Evolutionary conservation across 345 rosid genomes (phyloP), one percentile per base, ranked within the genome.

Genomic region (Balakata baccata): DNA sequence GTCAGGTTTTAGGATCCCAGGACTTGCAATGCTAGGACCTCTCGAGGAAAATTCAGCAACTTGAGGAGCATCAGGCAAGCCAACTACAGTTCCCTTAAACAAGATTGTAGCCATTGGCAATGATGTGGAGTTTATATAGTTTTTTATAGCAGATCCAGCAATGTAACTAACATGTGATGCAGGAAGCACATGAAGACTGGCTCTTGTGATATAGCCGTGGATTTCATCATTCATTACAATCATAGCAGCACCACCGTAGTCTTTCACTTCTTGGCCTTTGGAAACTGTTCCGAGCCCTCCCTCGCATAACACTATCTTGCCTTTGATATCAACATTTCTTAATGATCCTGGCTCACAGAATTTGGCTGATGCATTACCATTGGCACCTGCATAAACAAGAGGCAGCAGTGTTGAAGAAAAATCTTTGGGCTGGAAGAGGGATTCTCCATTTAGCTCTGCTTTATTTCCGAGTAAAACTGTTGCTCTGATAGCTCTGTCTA

Each of bases 381-480:
- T 59, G 9, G 67, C 22, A 9, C 68, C 78, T 6, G 73, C 41
- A 68, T 68, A 68, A 39, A 75, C 51, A 67, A 75, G 78, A 5
- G 67, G 78, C 17, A 68, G 64, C 39, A 60, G 16, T 20, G 59
- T 20, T 45, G 62, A 14, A 22, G 62, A 20, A 17, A 49, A 58
- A 58, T 20, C 11, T 12, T 7, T 22, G 0, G 68, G 73, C 25
- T 47, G 73, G 60, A 0, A 37, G 63, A 75, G 66, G 7, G 78
- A 75, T 75, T 68, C 41, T 3, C 78, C 78, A 1, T 68, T 37
- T n/a, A 58, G 4, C 17, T 39, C 51, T 7, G 39, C 13, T 0
- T 68, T 68, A 54, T 84, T 80, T 72, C 87, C 84, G 5, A 82
- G 82, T n/a, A 74, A 66, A 17, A 81, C 79, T 20, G 80, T 80